These are phyloP conservation scores for Triticum turgidum DNA, from an alignment of 176 grass and related monocot genomes.

Conservation along the genomic window DNA sequence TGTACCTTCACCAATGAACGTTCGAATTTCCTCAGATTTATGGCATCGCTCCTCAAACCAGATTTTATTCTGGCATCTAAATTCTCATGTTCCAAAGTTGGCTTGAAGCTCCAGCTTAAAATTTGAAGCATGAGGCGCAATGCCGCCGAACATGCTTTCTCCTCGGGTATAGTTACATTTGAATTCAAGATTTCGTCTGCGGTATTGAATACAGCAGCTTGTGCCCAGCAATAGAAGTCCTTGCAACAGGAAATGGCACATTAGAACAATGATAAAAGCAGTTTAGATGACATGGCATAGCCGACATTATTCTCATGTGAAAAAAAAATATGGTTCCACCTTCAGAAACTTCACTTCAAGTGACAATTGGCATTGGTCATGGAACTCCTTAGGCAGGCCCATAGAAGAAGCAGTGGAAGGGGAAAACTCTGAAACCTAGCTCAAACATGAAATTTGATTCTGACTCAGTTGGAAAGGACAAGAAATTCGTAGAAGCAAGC, in stretches of 20 bases:
- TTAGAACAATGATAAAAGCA: conserved; percentile 38
- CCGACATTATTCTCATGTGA: conserved; percentile 9
- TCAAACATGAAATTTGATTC: conserved; percentile 29
- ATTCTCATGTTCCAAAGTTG: conserved; percentile 46
- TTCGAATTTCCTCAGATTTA: conserved; percentile 90
- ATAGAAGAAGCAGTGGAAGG: conserved; percentile 89
- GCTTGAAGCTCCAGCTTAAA: conserved; percentile 88
- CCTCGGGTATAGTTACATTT: conserved; percentile 58
- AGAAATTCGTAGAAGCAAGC: background rate
- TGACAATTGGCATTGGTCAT: conserved; percentile 76
- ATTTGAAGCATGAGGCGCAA: conserved; percentile 88
- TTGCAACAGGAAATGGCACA: conserved; percentile 37
- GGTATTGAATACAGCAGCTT: conserved; percentile 66
- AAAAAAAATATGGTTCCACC: conserved; percentile 34
- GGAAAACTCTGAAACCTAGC: conserved; percentile 92
- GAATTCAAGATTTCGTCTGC: conserved; percentile 71
- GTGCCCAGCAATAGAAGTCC: conserved; percentile 97
- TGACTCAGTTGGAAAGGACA: conserved; percentile 3
- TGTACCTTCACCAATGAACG: conserved; percentile 81
- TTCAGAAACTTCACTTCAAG: conserved; percentile 93
- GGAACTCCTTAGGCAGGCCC: conserved; percentile 88
- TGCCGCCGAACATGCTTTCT: conserved; percentile 73
- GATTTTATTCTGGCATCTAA: conserved; percentile 54
- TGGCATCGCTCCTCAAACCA: conserved; percentile 73
- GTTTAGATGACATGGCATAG: conserved; percentile 13